Percentiles rank a stretch among this genome's conserved stretches.
phyloP scores from a whole-genome alignment of 2,329 filamentous ascomycete species.

The Talaromyces pinophilus region DNA sequence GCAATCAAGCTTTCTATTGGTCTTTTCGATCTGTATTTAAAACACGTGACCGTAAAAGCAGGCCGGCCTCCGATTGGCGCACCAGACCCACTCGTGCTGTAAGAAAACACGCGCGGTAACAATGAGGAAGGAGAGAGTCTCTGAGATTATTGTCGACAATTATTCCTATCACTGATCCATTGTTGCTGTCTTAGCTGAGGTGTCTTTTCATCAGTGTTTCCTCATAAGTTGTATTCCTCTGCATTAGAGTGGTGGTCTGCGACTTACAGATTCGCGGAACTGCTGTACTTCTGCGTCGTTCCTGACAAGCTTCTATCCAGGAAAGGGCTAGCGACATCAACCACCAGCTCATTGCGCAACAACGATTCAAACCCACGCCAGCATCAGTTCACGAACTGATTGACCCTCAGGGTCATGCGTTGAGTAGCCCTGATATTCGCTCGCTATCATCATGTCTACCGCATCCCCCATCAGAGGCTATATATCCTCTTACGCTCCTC shows the following conservation, averaged over 20 bases:
- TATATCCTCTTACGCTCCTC: conserved; percentile 86
- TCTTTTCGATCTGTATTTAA: background rate
- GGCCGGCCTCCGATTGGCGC: background rate
- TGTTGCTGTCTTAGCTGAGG: background rate
- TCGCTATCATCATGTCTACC: conserved; percentile 51
- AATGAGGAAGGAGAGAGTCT: conserved; percentile 13
- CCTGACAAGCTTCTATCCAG: conserved; percentile 22
- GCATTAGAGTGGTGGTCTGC: conserved; percentile 6
- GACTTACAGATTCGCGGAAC: conserved; percentile 8
- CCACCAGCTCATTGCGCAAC: conserved; percentile 5
- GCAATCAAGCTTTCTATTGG: background rate
- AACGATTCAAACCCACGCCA: background rate
- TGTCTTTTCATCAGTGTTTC: background rate
- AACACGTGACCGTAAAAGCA: background rate
- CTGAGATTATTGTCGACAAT: conserved; percentile 10
- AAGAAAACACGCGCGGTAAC: conserved; percentile 15
- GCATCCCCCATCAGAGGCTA: conserved; percentile 79
- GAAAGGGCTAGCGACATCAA: conserved; percentile 19
- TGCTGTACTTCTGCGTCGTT: conserved; percentile 13
- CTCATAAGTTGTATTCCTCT: background rate
- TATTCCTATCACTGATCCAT: conserved; percentile 11
- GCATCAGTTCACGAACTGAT: conserved; percentile 14
- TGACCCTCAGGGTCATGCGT: conserved; percentile 39
- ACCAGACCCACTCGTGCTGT: background rate
- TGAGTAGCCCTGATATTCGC: conserved; percentile 28